Evolutionary conservation across 148 eudicot species (phyloP).

Genomic region (Vaccinium corymbosum): DNA sequence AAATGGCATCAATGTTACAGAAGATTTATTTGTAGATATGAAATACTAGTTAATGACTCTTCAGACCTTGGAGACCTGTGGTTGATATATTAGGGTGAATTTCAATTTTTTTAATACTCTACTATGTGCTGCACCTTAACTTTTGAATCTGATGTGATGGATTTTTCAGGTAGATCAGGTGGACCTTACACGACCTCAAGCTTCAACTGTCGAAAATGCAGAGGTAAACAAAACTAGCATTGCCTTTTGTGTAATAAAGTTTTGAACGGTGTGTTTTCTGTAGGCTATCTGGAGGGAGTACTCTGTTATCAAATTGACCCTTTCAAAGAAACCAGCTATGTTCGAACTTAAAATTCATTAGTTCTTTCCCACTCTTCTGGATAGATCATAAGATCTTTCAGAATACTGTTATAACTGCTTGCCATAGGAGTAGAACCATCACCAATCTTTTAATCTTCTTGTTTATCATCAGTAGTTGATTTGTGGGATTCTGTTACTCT

Average conservation of each 20-base stretch:
- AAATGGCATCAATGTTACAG: background rate
- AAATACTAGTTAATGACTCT: background rate
- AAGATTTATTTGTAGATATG: background rate
- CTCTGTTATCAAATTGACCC: background rate
- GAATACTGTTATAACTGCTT: background rate
- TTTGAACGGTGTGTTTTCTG: background rate
- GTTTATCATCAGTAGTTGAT: background rate
- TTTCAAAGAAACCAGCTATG: background rate
- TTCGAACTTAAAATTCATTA: background rate
- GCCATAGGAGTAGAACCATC: background rate
- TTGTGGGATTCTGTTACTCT: background rate
- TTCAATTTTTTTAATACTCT: background rate
- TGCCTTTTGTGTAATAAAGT: background rate
- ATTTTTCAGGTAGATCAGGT: slow-evolving; percentile 65
- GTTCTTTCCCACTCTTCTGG: background rate
- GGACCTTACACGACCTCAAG: slow-evolving; percentile 40
- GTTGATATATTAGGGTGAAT: background rate
- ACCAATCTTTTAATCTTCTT: background rate
- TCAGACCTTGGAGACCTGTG: background rate
- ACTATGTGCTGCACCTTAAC: background rate
- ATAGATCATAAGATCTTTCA: background rate
- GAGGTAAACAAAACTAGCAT: slow-evolving; percentile 34
- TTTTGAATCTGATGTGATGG: slow-evolving; percentile 13
- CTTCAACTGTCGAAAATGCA: slow-evolving; percentile 38
- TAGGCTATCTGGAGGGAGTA: background rate